Percentiles rank a stretch among this genome's conserved stretches.
phyloP scores from a whole-genome alignment of 805 yeast species.

The Sugiyamaella qingdaonensis region DNA sequence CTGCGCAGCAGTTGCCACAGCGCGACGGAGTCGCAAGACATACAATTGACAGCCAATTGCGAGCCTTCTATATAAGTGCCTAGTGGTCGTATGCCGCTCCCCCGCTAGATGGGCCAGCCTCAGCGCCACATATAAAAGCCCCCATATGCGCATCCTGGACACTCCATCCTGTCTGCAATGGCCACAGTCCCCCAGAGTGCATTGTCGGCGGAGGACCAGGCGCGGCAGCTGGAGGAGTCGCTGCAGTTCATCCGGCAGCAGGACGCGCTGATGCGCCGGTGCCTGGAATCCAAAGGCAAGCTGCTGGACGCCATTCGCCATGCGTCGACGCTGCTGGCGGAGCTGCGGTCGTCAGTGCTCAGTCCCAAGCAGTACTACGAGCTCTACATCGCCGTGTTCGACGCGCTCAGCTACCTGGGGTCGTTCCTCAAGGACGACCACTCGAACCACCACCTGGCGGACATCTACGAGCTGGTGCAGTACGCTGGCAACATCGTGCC shows the following conservation, averaged over 20 bases:
- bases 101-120: too few relatives aligned
- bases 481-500: constrained; percentile 91
- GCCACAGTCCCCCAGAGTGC: not conserved
- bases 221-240: constrained; percentile 41
- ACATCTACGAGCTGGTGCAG: constrained; percentile 89
- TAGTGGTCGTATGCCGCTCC: too few relatives aligned
- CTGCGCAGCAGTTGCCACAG: too few relatives aligned
- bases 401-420: constrained; percentile 68
- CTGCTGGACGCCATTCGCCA: constrained; percentile 86
- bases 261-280: constrained; percentile 68
- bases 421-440: constrained; percentile 63
- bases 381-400: constrained; percentile 76
- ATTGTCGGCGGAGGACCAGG: constrained; percentile 1
- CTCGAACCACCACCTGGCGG: constrained; percentile 71
- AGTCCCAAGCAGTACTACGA: constrained; percentile 94
- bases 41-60: too few relatives aligned
- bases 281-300: constrained; percentile 61
- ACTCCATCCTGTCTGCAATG: not conserved
- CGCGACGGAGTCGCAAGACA: too few relatives aligned
- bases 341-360: constrained; percentile 67
- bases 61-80: too few relatives aligned
- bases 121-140: too few relatives aligned
- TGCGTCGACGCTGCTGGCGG: constrained; percentile 75
- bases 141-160: too few relatives aligned
- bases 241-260: constrained; percentile 59